Percentiles rank a stretch among this genome's conserved stretches.
phyloP scores from a whole-genome alignment of 306 rosid species.

The Quercus dentata region DNA sequence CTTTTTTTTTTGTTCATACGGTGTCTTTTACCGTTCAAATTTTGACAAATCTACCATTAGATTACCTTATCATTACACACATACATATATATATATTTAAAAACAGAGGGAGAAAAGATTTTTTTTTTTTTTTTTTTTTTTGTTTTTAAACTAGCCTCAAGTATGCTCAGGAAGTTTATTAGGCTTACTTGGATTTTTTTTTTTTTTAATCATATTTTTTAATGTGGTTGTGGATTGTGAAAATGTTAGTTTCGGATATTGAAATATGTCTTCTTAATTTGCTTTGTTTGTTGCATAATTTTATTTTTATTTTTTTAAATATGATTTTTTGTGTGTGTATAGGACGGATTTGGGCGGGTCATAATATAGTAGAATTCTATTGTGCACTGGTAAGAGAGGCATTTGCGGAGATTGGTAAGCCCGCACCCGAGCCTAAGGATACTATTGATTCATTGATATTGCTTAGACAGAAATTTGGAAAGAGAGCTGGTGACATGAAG shows the following conservation, averaged over 20 bases:
- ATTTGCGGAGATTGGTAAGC: constrained; percentile 53
- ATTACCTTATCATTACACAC: too few relatives aligned
- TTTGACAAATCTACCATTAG: too few relatives aligned
- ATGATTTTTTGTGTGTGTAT: constrained; percentile 8
- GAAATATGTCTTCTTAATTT: background rate
- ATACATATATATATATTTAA: too few relatives aligned
- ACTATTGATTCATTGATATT: constrained; percentile 66
- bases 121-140: too few relatives aligned
- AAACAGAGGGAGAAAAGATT: background rate
- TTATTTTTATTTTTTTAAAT: background rate
- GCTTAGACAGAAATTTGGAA: constrained; percentile 79
- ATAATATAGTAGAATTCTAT: constrained; percentile 74
- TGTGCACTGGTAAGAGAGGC: constrained; percentile 79
- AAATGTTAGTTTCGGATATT: background rate
- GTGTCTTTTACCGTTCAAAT: too few relatives aligned
- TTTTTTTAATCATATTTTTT: background rate
- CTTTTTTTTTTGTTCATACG: too few relatives aligned
- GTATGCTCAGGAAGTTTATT: background rate
- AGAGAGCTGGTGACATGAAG: constrained; percentile 99
- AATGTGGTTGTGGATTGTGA: background rate
- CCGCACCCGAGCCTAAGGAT: constrained; percentile 89
- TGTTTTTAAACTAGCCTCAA: background rate
- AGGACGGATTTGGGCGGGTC: constrained; percentile 99
- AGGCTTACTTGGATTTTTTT: background rate
- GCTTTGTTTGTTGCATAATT: background rate